These are phyloP conservation scores for Biscogniauxia marginata DNA, from an alignment of 2,329 filamentous ascomycete genomes.

Conservation along the genomic window DNA sequence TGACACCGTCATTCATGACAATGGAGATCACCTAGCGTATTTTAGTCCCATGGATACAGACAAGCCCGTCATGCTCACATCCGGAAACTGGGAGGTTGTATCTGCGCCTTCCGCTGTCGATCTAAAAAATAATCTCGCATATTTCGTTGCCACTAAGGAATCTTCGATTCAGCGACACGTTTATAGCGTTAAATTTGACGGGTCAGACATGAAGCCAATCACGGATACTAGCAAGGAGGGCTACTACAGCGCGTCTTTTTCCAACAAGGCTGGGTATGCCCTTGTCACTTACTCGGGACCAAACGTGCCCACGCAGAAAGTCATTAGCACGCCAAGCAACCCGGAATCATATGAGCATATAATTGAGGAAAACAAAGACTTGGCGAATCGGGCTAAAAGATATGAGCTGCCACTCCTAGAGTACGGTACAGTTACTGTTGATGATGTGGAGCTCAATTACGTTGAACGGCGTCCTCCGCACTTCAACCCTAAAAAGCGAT, in stretches of 20 bases:
- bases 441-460: conserved; percentile 68
- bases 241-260: conserved; percentile 84
- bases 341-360: conserved; percentile 61
- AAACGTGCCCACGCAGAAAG: conserved; percentile 84
- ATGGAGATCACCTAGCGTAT: conserved; percentile 89
- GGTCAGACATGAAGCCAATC: conserved; percentile 68
- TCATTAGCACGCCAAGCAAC: conserved; percentile 78
- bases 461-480: conserved; percentile 87
- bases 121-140: conserved; percentile 80
- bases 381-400: conserved; percentile 68
- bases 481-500: conserved; percentile 79
- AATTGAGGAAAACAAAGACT: conserved; percentile 73
- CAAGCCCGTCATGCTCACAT: conserved; percentile 81
- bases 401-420: conserved; percentile 80
- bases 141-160: conserved; percentile 85
- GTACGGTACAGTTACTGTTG: conserved; percentile 82
- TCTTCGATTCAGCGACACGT: conserved; percentile 87
- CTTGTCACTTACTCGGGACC: conserved; percentile 85
- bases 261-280: conserved; percentile 74
- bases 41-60: conserved; percentile 84
- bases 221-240: conserved; percentile 72
- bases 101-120: conserved; percentile 82
- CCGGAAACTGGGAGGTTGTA: conserved; percentile 89
- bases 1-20: conserved; percentile 82
- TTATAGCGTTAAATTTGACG: conserved; percentile 85